Base-by-base conservation (phyloP, 768 basidiomycete genomes). In the Russula foetens region DNA sequence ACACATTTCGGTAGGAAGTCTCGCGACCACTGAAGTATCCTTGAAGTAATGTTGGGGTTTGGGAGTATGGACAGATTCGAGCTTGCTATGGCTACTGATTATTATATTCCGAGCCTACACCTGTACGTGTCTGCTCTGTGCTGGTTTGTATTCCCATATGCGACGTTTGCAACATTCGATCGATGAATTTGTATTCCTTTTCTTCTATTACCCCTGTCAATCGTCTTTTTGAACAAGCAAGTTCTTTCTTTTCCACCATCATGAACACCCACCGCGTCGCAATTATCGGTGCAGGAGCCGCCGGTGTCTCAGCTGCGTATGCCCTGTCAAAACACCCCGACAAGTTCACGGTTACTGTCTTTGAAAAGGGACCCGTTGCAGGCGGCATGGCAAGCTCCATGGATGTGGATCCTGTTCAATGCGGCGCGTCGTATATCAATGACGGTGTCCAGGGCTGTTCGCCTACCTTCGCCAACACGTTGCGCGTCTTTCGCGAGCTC, bases 11-110 rank as follows among this genome's bases (percentile, higher is more conserved):
- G 67, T 69, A 92, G 90, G 75, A 92, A 92, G 84, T 86, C 90
- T 72, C 85, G 90, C 75, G 90, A 92, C 76, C 90, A 92, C 77
- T 92, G 80, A 90, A 71, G 75, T 82, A 17, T 72, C 79, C 41
- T 72, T 83, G 52, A 53, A 58, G 23, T 70, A 39, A 59, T 31
- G 26, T 29, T 14, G 55, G 49, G 55, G 23, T 17, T 46, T n/a
- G 44, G 48, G 45, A 31, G 24, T 21, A 57, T 51, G 56, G 51
- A 58, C 29, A 41, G 38, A 53, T 58, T 21, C 52, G 61, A 52
- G 57, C 56, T 57, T 31, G 38, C 21, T 56, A 44, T 53, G 55
- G 50, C 50, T 58, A 52, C 55, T 47, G 51, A 57, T 47, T 39
- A 47, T 58, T 47, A 52, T 58, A 58, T 58, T 62, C 19, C 39